phyloP scores from a whole-genome alignment of 1,139 yeast species.

The Magnusiomyces tetraspermus region DNA sequence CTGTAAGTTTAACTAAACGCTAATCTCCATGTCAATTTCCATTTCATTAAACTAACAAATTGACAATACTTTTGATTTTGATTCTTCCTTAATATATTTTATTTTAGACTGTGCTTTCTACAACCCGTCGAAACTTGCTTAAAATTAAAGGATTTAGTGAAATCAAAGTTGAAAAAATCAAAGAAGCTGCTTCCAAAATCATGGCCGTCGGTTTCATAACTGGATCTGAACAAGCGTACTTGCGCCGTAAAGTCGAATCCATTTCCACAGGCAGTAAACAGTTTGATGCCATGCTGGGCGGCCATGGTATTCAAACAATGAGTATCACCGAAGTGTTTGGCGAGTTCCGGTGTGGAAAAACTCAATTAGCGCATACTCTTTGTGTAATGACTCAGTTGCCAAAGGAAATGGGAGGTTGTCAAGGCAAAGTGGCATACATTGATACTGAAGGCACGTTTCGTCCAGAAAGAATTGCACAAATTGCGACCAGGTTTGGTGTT shows the following conservation, averaged over 20 bases:
- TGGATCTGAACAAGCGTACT: constrained; percentile 44
- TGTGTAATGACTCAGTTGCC: constrained; percentile 54
- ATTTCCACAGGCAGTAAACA: constrained; percentile 49
- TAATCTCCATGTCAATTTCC: neutral
- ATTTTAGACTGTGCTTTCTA: constrained; percentile 42
- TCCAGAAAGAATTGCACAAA: constrained; percentile 38
- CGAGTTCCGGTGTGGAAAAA: constrained; percentile 53
- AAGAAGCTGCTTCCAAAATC: constrained; percentile 50
- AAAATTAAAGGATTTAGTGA: constrained; percentile 51
- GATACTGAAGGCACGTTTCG: constrained; percentile 46
- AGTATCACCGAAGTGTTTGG: constrained; percentile 56
- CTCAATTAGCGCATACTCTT: constrained; percentile 50
- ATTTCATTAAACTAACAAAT: too few species aligned
- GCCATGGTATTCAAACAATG: constrained; percentile 49
- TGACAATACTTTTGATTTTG: neutral
- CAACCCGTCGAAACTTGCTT: constrained; percentile 44
- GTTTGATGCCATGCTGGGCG: constrained; percentile 47
- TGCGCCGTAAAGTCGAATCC: constrained; percentile 39
- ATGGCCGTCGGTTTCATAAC: constrained; percentile 45
- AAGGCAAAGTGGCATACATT: constrained; percentile 52
- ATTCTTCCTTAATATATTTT: neutral
- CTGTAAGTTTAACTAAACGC: constrained; percentile 33
- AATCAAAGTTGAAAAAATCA: constrained; percentile 51
- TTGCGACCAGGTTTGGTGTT: constrained; percentile 46
- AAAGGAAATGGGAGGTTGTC: constrained; percentile 47